Evolutionary conservation across 1,284 basidiomycete genomes (phyloP).

Genomic region (Melanopsichium pennsylvanicum): DNA sequence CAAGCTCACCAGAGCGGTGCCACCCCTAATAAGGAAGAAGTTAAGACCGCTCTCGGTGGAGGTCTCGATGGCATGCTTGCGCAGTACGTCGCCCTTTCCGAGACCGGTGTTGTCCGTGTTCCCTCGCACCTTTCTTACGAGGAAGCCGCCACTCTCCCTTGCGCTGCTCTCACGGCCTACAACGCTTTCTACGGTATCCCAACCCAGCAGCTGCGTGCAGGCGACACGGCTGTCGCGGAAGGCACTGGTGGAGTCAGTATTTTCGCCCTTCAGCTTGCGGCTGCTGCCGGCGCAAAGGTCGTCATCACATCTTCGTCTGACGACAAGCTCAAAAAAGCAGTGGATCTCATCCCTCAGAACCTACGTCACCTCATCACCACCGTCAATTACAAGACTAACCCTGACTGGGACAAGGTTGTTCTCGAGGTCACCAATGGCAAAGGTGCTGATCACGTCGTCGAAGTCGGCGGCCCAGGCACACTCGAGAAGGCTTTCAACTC

Average conservation of each 20-base stretch:
- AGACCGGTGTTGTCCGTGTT: conserved; percentile 31
- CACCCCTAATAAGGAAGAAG: conserved; percentile 57
- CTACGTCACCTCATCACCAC: conserved; percentile 41
- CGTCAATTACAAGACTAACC: conserved; percentile 71
- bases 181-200: conserved; percentile 69
- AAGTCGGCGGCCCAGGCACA: conserved; percentile 72
- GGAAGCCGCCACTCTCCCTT: conserved; percentile 70
- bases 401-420: conserved; percentile 72
- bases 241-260: conserved; percentile 74
- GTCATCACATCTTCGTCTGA: conserved; percentile 74
- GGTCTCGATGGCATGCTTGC: conserved; percentile 71
- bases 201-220: conserved; percentile 67
- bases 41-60: conserved; percentile 69
- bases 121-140: conserved; percentile 70
- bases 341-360: conserved; percentile 52
- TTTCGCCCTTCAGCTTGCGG: conserved; percentile 71
- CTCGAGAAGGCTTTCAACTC: conserved; percentile 69
- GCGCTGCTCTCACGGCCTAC: conserved; percentile 71
- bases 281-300: conserved; percentile 72
- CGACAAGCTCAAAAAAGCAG: conserved; percentile 69
- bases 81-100: conserved; percentile 68
- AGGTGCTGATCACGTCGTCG: conserved; percentile 72
- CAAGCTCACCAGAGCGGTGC: conserved; percentile 63
- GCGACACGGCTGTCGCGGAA: conserved; percentile 70
- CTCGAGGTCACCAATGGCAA: conserved; percentile 69